phyloP scores from a whole-genome alignment of 2,329 filamentous ascomycete species.

The Xylariaceae sp. region DNA sequence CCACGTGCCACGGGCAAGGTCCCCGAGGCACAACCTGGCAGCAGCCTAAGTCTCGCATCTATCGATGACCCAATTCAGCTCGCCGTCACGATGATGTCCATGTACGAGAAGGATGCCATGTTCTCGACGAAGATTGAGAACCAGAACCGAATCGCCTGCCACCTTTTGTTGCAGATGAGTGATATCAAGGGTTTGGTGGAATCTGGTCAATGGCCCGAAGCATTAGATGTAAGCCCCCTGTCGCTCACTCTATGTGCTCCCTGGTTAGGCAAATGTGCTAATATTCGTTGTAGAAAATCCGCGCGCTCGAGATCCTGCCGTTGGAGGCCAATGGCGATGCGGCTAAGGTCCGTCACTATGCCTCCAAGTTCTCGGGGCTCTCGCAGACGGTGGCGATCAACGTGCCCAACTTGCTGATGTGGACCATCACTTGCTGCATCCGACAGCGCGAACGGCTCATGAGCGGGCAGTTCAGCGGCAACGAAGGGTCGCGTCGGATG shows the following conservation, averaged over 20 bases:
- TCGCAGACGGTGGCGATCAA: constrained; percentile 85
- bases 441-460: constrained; percentile 76
- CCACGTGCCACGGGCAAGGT: constrained; percentile 62
- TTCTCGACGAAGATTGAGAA: constrained; percentile 65
- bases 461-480: constrained; percentile 75
- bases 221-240: constrained; percentile 60
- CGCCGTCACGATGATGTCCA: constrained; percentile 66
- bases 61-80: constrained; percentile 68
- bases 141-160: constrained; percentile 63
- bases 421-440: constrained; percentile 88
- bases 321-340: constrained; percentile 78
- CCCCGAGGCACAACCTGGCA: constrained; percentile 52
- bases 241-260: not conserved
- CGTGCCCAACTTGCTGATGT: constrained; percentile 89
- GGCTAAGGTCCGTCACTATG: constrained; percentile 77
- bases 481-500: constrained; percentile 66
- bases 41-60: constrained; percentile 66
- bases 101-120: constrained; percentile 68
- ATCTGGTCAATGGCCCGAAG: constrained; percentile 61
- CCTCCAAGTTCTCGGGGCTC: constrained; percentile 80
- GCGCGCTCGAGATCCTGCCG: constrained; percentile 78
- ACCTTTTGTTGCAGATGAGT: constrained; percentile 66
- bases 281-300: constrained; percentile 67
- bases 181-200: constrained; percentile 65
- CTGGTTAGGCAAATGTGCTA: constrained; percentile 8